A percentile compares a stretch with the other conserved stretches of the same genome.
These are phyloP conservation scores for Artemisia argyi DNA, from an alignment of 129 eudicot species.

Conservation along the genomic window DNA sequence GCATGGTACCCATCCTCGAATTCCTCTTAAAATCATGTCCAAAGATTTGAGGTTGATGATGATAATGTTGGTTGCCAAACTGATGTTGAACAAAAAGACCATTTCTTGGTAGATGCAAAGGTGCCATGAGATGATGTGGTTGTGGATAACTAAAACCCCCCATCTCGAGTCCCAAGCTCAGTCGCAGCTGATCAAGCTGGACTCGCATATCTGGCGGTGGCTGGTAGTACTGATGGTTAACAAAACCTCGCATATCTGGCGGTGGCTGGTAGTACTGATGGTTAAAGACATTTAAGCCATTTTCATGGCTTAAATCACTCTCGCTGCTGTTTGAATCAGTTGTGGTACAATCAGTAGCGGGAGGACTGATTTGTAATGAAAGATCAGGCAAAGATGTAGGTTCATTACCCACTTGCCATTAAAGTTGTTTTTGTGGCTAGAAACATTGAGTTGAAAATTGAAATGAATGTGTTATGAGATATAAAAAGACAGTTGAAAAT, in stretches of 20 bases:
- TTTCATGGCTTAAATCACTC: slow-evolving; percentile 73
- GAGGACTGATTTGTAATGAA: slow-evolving; percentile 77
- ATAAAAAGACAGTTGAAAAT: slow-evolving; percentile 16
- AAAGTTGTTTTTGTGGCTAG: slow-evolving; percentile 18
- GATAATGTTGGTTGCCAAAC: slow-evolving; percentile 31
- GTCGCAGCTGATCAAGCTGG: slow-evolving; percentile 40
- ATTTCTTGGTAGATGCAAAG: slow-evolving; percentile 28
- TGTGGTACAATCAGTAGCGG: slow-evolving; percentile 42
- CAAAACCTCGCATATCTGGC: slow-evolving; percentile 20
- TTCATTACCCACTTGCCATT: slow-evolving; percentile 22
- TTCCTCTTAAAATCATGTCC: slow-evolving; percentile 64
- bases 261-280: slow-evolving; percentile 13
- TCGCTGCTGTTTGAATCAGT: slow-evolving; percentile 61
- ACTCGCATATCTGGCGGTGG: no score
- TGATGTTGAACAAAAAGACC: slow-evolving; percentile 28
- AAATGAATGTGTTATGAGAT: not conserved
- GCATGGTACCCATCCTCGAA: slow-evolving; percentile 44
- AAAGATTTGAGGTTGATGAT: slow-evolving; percentile 50
- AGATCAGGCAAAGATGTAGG: slow-evolving; percentile 64
- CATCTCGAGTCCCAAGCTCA: slow-evolving; percentile 59
- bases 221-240: no score
- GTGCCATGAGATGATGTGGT: slow-evolving; percentile 13
- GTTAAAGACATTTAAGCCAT: slow-evolving; percentile 30
- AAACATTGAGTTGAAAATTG: slow-evolving; percentile 8
- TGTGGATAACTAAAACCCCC: slow-evolving; percentile 14